Evolutionary conservation across 2,329 filamentous ascomycete species (phyloP).

Genomic region (Talaromyces albobiverticillius): DNA sequence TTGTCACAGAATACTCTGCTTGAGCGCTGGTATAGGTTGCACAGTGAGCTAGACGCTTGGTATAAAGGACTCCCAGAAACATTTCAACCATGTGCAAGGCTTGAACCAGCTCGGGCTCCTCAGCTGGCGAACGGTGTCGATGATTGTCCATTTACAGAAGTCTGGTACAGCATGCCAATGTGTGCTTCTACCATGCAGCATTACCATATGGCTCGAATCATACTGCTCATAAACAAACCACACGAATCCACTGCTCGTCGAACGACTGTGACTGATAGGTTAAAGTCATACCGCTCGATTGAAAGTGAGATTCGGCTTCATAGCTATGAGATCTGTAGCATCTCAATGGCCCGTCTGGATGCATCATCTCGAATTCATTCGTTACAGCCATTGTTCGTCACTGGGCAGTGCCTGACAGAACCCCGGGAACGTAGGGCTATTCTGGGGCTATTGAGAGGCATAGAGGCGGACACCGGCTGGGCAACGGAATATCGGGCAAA

Average conservation of each 20-base stretch:
- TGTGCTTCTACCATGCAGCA: conserved; percentile 60
- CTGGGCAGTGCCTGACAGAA: conserved; percentile 59
- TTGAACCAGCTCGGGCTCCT: conserved; percentile 35
- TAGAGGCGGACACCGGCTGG: conserved; percentile 64
- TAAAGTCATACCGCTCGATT: conserved; percentile 59
- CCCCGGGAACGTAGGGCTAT: conserved; percentile 54
- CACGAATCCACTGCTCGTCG: conserved; percentile 45
- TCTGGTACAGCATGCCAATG: conserved; percentile 65
- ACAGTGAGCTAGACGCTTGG: conserved; percentile 59
- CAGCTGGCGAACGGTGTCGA: conserved; percentile 23
- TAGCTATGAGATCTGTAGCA: conserved; percentile 61
- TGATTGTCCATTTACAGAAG: conserved; percentile 48
- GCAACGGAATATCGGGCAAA: conserved; percentile 60
- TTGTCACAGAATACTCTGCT: conserved; percentile 41
- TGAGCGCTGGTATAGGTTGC: conserved; percentile 51
- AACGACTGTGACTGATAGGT: conserved; percentile 52
- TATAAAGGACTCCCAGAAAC: conserved; percentile 57
- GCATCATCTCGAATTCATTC: conserved; percentile 59
- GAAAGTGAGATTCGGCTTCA: conserved; percentile 56
- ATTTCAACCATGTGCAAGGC: conserved; percentile 56
- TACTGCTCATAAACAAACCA: conserved; percentile 43
- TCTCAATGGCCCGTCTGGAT: conserved; percentile 56
- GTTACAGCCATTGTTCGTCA: conserved; percentile 61
- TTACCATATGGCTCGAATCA: conserved; percentile 43
- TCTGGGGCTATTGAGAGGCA: conserved; percentile 54